A percentile compares a stretch with the other conserved stretches of the same genome.
Evolutionary conservation across 73 alveolate species (phyloP).

Genomic region (Paramecium pentaurelia): DNA sequence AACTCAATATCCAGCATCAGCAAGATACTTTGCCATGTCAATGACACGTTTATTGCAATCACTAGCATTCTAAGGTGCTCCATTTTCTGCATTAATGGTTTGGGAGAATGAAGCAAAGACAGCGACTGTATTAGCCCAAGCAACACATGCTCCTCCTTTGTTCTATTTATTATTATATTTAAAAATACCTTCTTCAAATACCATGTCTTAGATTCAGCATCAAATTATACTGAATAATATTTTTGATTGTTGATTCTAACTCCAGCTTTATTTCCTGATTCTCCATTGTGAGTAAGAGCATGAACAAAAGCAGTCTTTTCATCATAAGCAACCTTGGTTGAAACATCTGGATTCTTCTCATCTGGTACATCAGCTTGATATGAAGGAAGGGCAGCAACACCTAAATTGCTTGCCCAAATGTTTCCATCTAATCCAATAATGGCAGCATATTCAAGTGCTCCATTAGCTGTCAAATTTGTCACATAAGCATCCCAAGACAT

Average conservation of each 20-base stretch:
- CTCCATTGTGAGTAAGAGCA: neutral
- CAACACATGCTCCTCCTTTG: conserved; percentile 41
- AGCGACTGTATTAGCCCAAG: neutral
- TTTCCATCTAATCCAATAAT: conserved; percentile 31
- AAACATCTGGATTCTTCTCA: neutral
- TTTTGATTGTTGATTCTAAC: conserved; percentile 29
- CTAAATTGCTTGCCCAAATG: conserved; percentile 35
- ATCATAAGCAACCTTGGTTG: neutral
- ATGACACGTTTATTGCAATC: conserved; percentile 31
- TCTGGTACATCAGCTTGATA: conserved; percentile 8
- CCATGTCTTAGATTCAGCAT: neutral
- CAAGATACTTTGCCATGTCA: conserved; percentile 27
- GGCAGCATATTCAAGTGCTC: conserved; percentile 35
- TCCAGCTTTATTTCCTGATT: conserved; percentile 11
- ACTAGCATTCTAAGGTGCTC: neutral
- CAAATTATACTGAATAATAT: conserved; percentile 31
- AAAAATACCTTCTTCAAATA: conserved; percentile 31
- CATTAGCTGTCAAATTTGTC: conserved; percentile 7
- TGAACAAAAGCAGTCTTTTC: neutral
- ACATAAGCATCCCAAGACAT: conserved; percentile 48
- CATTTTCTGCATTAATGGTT: conserved; percentile 34
- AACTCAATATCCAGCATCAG: conserved; percentile 24
- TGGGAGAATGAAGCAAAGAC: conserved; percentile 45
- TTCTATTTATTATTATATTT: neutral
- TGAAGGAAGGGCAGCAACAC: neutral